Base-by-base conservation (phyloP, 305 asterid genomes). In the Fraxinus floribunda region DNA sequence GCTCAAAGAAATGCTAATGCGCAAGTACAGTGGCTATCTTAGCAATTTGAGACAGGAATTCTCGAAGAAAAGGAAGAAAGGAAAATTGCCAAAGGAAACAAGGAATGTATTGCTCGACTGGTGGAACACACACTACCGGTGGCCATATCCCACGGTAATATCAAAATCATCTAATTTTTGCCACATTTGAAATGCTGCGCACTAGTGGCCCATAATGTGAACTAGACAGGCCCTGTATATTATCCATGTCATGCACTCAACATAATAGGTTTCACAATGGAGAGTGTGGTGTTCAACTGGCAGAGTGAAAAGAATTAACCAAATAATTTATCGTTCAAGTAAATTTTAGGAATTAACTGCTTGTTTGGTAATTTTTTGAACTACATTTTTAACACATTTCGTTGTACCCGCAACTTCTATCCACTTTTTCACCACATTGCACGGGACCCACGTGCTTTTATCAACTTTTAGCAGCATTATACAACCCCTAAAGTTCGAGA, bases 131-230 rank as follows among this genome's bases (percentile, higher is more conserved):
- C 94, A 93, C 75, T 88, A 85, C 29, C 85, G 88, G 81, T 93
- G 97, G 97, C 97, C 97, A 2, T 93, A 93, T 68, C 97, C 97
- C 15, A 91, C 97, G 89, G 96, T 91, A 88, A 66, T 2, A 30
- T 39, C 35, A 68, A 68, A 29, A 7, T 76, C 35, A 66, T 79
- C 60, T 34, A 76, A 24, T 10, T 52, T 41, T 26, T 26, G 22
- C 1, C 26, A 18, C 29, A 7, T 24, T 62, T 20, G 10, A 1
- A 60, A 60, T 60, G 70, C 9, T 52, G 64, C 5, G 8, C 64
- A 16, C 20, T 46, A 13, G 6, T 13, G 5, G 7, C 7, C 24
- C 24, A 52, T 44, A 44, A 44, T 13, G 55, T 44, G 55, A 4
- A 49, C 62, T 16, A 49, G 62, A 29, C 1, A 34, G 0, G 7